Percentiles rank a stretch among this genome's conserved stretches.
These are phyloP conservation scores for Gnetum montanum DNA, from an alignment of 75 land plant species.

Conservation along the genomic window DNA sequence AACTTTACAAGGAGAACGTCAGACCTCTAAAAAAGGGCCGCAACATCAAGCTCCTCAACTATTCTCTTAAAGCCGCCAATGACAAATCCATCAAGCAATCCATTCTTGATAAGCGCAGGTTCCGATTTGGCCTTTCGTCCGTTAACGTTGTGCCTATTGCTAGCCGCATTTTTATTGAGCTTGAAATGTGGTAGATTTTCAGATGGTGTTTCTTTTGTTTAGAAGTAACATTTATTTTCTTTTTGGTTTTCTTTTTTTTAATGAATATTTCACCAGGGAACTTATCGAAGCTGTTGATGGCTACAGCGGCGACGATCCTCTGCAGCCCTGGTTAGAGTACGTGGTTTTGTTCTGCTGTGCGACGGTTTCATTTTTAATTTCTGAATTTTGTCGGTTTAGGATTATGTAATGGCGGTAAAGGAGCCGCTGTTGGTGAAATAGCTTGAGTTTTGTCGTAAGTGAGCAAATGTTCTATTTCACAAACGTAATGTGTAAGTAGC, in stretches of 20 bases:
- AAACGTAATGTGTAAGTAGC: too few relatives aligned
- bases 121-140: neutral
- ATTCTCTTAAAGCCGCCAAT: slow-evolving; percentile 44
- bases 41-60: slow-evolving; percentile 57
- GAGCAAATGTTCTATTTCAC: too few relatives aligned
- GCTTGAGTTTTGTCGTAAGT: neutral
- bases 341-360: neutral
- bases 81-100: slow-evolving; percentile 24
- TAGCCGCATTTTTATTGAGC: neutral
- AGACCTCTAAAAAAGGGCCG: slow-evolving; percentile 85
- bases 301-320: slow-evolving; percentile 94
- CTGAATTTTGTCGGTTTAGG: neutral
- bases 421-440: neutral
- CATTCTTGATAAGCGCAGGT: slow-evolving; percentile 58
- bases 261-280: slow-evolving; percentile 31
- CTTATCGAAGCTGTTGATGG: slow-evolving; percentile 80
- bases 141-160: neutral
- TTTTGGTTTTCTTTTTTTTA: slow-evolving; percentile 2
- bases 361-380: too few relatives aligned
- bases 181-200: neutral
- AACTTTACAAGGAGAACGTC: slow-evolving; percentile 90
- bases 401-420: neutral
- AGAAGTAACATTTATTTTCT: neutral
- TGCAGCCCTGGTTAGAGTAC: slow-evolving; percentile 83
- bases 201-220: neutral